phyloP scores from a whole-genome alignment of 345 rosid species.

The Sisymbrium irio region DNA sequence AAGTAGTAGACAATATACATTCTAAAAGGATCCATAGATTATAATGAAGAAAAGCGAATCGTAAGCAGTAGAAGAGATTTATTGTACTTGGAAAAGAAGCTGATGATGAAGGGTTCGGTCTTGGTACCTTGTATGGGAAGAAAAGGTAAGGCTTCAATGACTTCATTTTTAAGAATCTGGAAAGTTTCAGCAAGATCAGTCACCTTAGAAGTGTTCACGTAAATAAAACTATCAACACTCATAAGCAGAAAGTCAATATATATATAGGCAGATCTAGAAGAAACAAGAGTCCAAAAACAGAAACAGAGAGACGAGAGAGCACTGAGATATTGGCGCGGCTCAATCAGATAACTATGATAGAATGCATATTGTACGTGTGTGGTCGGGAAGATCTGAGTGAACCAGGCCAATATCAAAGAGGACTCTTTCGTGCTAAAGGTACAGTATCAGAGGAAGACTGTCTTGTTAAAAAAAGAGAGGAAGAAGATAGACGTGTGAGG shows the following conservation, averaged over 20 bases:
- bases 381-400: slow-evolving; percentile 61
- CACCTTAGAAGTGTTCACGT: not conserved
- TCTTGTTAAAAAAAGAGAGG: not conserved
- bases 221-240: not conserved
- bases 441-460: not conserved
- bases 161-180: not conserved
- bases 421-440: slow-evolving; percentile 36
- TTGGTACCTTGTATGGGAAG: slow-evolving; percentile 30
- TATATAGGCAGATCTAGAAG: not conserved
- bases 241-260: not conserved
- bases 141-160: slow-evolving; percentile 2
- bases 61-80: not conserved
- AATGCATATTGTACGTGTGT: not conserved
- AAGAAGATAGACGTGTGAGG: slow-evolving; percentile 19
- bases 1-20: not conserved
- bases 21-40: slow-evolving; percentile 7
- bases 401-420: slow-evolving; percentile 91
- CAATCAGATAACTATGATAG: slow-evolving; percentile 57
- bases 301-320: slow-evolving; percentile 48
- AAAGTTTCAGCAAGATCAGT: not conserved
- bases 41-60: not conserved
- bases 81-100: slow-evolving; percentile 1
- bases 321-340: slow-evolving; percentile 98
- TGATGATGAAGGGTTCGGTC: not conserved
- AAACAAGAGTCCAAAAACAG: not conserved